Evolutionary conservation across 2,329 filamentous ascomycete species (phyloP).

Genomic region (Exophiala viscosa): DNA sequence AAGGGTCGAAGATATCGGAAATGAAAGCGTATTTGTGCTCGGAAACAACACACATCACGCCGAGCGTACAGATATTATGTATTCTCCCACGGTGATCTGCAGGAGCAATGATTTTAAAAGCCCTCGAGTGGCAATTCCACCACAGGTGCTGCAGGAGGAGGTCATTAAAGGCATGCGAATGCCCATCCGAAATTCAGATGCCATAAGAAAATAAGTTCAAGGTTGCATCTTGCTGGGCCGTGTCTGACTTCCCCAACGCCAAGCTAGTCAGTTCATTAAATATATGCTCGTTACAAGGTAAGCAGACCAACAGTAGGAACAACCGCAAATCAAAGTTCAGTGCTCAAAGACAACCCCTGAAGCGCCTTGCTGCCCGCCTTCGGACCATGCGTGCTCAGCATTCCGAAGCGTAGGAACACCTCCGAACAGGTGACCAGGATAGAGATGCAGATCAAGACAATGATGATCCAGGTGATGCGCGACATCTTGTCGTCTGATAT

Average conservation of each 20-base stretch:
- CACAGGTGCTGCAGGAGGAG: too few species aligned
- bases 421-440: conserved; percentile 90
- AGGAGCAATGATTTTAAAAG: too few species aligned
- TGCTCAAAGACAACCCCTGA: conserved; percentile 5
- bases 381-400: conserved; percentile 47
- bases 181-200: neutral
- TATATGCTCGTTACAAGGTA: neutral
- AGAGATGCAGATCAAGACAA: conserved; percentile 83
- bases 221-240: too few species aligned
- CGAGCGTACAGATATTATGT: too few species aligned
- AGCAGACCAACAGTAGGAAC: neutral
- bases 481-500: conserved; percentile 96
- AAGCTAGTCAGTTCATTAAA: neutral
- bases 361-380: conserved; percentile 1
- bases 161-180: too few species aligned
- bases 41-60: too few species aligned
- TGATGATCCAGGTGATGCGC: conserved; percentile 88
- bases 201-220: neutral
- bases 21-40: too few species aligned
- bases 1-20: too few species aligned
- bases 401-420: conserved; percentile 78
- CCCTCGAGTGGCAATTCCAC: too few species aligned
- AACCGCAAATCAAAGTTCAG: conserved; percentile 9
- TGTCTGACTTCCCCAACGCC: neutral
- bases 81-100: too few species aligned